Base-by-base conservation (phyloP, 306 rosid species). In the Trichosanthes truncata region DNA sequence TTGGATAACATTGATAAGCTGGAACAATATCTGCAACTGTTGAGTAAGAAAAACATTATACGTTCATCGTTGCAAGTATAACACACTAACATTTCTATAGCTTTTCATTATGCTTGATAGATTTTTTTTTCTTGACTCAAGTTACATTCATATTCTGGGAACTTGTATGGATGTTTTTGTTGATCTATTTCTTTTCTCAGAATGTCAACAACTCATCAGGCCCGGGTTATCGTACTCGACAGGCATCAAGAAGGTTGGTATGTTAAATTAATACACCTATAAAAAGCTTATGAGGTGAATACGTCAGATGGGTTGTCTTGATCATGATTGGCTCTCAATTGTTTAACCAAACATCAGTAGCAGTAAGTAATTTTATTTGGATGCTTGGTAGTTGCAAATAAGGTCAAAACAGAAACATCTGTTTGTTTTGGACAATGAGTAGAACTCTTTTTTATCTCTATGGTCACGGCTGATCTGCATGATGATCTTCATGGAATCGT, bases 161-260 rank as follows among this genome's bases (percentile, higher is more conserved):
- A 40, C 49, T 67, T 18, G 51, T 40, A 5, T 68, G 29, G 21
- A 41, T 40, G 40, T n/a, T 10, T 26, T 78, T 56, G 65, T 15
- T 71, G 36, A 14, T 45, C 4, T 60, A 9, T 79, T 49, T 77
- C 29, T 57, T 83, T 78, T 86, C 83, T 51, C 83, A 85, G 86
- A 83, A 81, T 81, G 80, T 82, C 81, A 83, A 85, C 84, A 92
- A 86, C 82, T 69, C 95, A 67, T 66, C 95, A 36, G 84, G 89
- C 90, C 78, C 86, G 36, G 90, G 85, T 83, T 87, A 87, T 60
- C 91, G 82, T 72, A 86, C 87, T 71, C 89, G 92, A 71, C 86
- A 80, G 61, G 79, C 81, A 81, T 91, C 98, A 73, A 82, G 86
- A 81, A 89, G 97, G 98, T 89, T 72, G 84, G 88, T 84, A 67